Percentiles rank a stretch among this genome's conserved stretches.
phyloP scores from a whole-genome alignment of 495 filamentous ascomycete species.

The Talaromyces trachyspermus region DNA sequence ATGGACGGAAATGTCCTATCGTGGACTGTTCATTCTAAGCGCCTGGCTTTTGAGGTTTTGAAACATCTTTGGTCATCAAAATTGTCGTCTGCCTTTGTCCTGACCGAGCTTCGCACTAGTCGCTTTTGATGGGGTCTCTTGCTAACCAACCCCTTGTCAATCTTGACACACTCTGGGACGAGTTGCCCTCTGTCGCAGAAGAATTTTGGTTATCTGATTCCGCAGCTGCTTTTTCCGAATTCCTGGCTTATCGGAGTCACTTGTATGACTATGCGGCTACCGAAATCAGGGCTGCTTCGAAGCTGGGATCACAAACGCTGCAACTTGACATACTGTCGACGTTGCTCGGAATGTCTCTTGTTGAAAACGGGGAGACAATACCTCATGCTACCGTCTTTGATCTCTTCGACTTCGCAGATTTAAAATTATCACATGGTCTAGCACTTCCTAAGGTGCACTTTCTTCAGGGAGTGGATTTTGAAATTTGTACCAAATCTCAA shows the following conservation, averaged over 20 bases:
- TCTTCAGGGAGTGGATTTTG: conserved; percentile 56
- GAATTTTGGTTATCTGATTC: conserved; percentile 60
- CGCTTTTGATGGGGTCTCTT: conserved; percentile 68
- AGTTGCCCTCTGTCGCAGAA: conserved; percentile 38
- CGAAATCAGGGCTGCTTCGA: conserved; percentile 71
- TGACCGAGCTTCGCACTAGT: conserved; percentile 67
- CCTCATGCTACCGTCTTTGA: conserved; percentile 75
- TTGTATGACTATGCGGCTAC: conserved; percentile 75
- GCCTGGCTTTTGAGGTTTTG: conserved; percentile 68
- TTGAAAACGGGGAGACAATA: conserved; percentile 54
- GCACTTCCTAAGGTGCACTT: conserved; percentile 41
- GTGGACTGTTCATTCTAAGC: conserved; percentile 68
- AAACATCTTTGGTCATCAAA: conserved; percentile 76
- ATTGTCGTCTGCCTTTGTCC: conserved; percentile 63
- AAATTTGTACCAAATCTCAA: conserved; percentile 47
- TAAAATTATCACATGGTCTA: conserved; percentile 49
- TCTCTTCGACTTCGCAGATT: conserved; percentile 81
- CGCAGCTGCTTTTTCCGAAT: conserved; percentile 60
- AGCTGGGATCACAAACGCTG: conserved; percentile 61
- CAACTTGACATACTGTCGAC: conserved; percentile 72
- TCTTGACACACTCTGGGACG: conserved; percentile 62
- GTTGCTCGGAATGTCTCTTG: conserved; percentile 63
- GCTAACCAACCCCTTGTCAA: conserved; percentile 56
- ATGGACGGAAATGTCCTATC: conserved; percentile 54
- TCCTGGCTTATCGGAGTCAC: conserved; percentile 63